Conservation (phyloP, 208 protist species). For the Trypanosoma congolense region DNA sequence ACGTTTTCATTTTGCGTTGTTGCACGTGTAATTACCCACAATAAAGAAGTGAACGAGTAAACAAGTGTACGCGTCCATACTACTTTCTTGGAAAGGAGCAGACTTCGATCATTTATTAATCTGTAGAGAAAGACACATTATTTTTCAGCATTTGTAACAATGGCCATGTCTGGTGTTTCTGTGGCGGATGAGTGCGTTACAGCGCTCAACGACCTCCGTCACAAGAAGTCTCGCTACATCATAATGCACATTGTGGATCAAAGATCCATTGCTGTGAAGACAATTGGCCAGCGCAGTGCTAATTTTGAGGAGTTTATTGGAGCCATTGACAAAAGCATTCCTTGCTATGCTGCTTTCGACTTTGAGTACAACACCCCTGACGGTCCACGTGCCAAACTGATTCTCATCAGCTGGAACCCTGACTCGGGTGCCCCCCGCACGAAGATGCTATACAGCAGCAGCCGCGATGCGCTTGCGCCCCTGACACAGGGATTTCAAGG, state of each 20-base stretch:
- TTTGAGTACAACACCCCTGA: conserved; percentile 75
- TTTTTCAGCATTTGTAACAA: no score
- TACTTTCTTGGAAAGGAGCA: not conserved
- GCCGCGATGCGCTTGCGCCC: conserved; percentile 66
- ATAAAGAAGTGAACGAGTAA: no score
- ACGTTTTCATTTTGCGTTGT: no score
- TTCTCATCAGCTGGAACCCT: conserved; percentile 87
- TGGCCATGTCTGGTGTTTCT: conserved; percentile 87
- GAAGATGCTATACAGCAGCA: conserved; percentile 89
- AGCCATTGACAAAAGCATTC: conserved; percentile 56
- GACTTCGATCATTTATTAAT: not conserved
- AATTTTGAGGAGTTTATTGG: conserved; percentile 77
- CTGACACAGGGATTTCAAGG: conserved; percentile 77
- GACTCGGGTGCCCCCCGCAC: conserved; percentile 65
- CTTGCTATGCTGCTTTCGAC: conserved; percentile 90
- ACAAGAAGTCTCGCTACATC: conserved; percentile 81
- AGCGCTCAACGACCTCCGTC: conserved; percentile 74
- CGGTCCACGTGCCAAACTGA: conserved; percentile 79
- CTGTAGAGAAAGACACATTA: no score
- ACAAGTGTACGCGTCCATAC: no score
- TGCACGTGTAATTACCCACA: no score
- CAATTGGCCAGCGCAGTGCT: conserved; percentile 34
- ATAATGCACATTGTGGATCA: conserved; percentile 82
- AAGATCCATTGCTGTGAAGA: conserved; percentile 73
- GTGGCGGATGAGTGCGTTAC: conserved; percentile 54